Evolutionary conservation across 2,329 filamentous ascomycete species (phyloP), one percentile per base, ranked within the genome.

Genomic region (Aspergillus fructus): DNA sequence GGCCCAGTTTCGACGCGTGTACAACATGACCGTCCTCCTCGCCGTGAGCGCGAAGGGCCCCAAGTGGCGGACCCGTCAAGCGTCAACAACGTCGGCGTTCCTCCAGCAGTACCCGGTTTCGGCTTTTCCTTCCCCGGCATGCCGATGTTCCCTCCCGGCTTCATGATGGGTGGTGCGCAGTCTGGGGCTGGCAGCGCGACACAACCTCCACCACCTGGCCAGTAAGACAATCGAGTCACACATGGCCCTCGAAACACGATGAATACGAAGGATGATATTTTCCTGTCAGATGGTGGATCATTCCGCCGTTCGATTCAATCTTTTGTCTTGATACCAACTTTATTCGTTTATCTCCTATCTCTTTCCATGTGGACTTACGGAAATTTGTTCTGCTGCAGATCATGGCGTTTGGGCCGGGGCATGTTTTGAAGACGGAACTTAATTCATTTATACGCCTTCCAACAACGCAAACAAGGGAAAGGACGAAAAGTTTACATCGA

Each of bases 81-180:
- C 57, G 62, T 67, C 53, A 77, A 72, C 59, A 77, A 77, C 49
- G 77, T 83, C 27, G 81, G 77, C 8, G 81, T 83, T 3, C 78
- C 82, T 3, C 81, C 81, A 13, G 76, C 81, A 6, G 80, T 84
- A 5, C 81, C 81, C 45, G 79, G 80, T 3, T 84, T 84, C 59
- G 81, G 81, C 8, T 84, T 83, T 65, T 79, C 79, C 39, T 78
- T 80, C 58, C 72, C 77, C 11, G 76, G 76, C 17, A 79, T 80
- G 75, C 76, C 77, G 41, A 76, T 79, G 70, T 75, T 81, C 24
- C 78, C 78, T 53, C 75, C 77, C 19, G 77, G 77, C 12, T 81
- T 80, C 64, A 76, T 79, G 71, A 71, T 79, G 66, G 74, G 74
- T 40, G 72, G 72, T 54, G 67, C 65, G 17, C 71, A 73, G 53